Conservation (phyloP, 2,329 filamentous ascomycete genomes). For the Nigrograna mackinnonii region DNA sequence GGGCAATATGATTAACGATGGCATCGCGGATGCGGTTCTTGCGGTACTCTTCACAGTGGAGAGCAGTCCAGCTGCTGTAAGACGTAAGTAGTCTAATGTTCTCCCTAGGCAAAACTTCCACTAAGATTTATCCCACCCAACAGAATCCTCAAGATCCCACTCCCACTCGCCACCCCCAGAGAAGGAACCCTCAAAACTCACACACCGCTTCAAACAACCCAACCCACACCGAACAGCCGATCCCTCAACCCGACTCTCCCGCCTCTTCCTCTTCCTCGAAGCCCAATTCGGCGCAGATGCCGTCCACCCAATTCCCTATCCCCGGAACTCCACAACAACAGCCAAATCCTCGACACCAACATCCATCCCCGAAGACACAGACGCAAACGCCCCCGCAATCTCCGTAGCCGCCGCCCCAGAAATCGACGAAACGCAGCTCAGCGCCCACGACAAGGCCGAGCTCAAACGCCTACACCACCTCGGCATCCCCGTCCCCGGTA, state of each 20-base stretch:
- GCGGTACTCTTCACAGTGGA: conserved; percentile 90
- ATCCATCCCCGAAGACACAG: not conserved
- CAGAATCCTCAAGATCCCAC: conserved; percentile 27
- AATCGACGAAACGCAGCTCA: conserved; percentile 4
- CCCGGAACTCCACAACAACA: conserved; percentile 51
- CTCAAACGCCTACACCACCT: conserved; percentile 78
- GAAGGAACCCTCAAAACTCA: conserved; percentile 11
- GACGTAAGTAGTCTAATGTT: conserved; percentile 62
- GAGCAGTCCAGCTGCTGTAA: conserved; percentile 91
- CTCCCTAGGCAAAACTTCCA: conserved; percentile 10
- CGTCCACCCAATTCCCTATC: conserved; percentile 74
- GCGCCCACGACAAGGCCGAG: conserved; percentile 52
- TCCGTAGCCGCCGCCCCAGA: conserved; percentile 12
- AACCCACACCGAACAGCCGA: conserved; percentile 77
- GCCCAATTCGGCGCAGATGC: conserved; percentile 89
- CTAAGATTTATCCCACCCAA: conserved; percentile 4
- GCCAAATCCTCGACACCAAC: conserved; percentile 5
- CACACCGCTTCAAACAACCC: conserved; percentile 37
- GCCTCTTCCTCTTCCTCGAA: conserved; percentile 94
- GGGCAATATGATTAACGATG: conserved; percentile 95
- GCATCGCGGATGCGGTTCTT: conserved; percentile 96
- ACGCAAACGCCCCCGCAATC: not conserved
- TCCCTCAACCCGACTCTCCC: conserved; percentile 76
- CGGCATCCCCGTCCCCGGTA: conserved; percentile 87
- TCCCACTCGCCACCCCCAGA: conserved; percentile 8